These are phyloP conservation scores for Zymoseptoria crescenta DNA, from an alignment of 2,329 filamentous ascomycete species.

Conservation along the genomic window DNA sequence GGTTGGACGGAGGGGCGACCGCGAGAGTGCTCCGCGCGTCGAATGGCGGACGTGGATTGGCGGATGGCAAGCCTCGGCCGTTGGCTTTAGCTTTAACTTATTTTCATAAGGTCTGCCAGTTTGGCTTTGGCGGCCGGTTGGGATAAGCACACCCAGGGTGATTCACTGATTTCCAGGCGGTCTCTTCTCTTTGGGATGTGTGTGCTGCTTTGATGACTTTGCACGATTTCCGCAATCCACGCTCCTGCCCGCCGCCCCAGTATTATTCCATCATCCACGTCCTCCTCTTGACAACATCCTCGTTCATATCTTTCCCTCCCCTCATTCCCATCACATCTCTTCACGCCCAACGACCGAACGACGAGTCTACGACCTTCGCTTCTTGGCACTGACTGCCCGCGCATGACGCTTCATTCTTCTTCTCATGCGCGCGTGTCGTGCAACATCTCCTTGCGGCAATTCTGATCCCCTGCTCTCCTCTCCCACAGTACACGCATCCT, in stretches of 20 bases:
- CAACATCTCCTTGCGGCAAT: not conserved
- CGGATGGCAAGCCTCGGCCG: not conserved
- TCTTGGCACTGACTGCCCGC: not conserved
- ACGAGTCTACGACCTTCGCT: not conserved
- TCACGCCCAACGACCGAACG: not conserved
- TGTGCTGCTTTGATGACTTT: too few relatives aligned
- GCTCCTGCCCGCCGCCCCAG: too few relatives aligned
- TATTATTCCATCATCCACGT: not conserved
- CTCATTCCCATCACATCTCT: too few relatives aligned
- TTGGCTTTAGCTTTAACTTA: not conserved
- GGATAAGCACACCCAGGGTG: not conserved
- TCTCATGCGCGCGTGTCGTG: not conserved
- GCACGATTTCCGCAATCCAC: too few relatives aligned
- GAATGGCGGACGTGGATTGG: not conserved
- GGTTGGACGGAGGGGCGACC: too few relatives aligned
- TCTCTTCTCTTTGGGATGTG: too few relatives aligned
- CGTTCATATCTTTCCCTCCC: not conserved
- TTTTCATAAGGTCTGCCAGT: not conserved
- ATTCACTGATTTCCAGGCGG: not conserved
- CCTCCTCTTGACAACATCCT: not conserved
- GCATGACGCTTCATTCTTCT: not conserved
- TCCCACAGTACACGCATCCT: not conserved
- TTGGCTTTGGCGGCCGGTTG: not conserved
- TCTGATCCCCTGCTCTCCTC: not conserved
- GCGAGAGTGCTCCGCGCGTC: too few relatives aligned